These are phyloP conservation scores for Cymodocea nodosa DNA, from an alignment of 116 monocot species.

Conservation along the genomic window DNA sequence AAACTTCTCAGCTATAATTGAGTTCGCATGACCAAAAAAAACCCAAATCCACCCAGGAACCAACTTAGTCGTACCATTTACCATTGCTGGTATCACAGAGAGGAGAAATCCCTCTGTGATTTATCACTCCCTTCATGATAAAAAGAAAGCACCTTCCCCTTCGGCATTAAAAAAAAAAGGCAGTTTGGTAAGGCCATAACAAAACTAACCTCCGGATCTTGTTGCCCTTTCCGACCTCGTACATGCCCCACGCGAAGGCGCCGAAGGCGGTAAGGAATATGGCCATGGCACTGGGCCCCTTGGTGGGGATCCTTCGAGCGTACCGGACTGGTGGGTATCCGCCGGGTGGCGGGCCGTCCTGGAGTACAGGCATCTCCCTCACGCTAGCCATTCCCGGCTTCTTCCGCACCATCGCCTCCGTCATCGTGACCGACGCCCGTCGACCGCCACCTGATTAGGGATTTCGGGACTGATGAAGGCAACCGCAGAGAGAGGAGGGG, in stretches of 20 bases:
- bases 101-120: too few relatives aligned
- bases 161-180: too few relatives aligned
- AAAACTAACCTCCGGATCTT: constrained; percentile 32
- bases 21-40: too few relatives aligned
- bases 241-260: constrained; percentile 44
- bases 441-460: not conserved
- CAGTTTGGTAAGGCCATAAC: not conserved
- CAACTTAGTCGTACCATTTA: too few relatives aligned
- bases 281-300: constrained; percentile 39
- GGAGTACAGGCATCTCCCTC: constrained; percentile 34
- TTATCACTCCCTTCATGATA: too few relatives aligned
- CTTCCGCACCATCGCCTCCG: constrained; percentile 36
- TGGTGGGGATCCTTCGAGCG: constrained; percentile 39
- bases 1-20: too few relatives aligned
- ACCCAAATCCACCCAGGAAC: too few relatives aligned
- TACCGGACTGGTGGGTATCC: constrained; percentile 37
- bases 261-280: constrained; percentile 38
- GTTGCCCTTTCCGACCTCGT: constrained; percentile 51
- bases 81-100: too few relatives aligned
- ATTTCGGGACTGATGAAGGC: not conserved
- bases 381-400: constrained; percentile 51
- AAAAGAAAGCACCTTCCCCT: too few relatives aligned
- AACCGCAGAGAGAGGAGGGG: too few relatives aligned
- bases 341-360: constrained; percentile 44
- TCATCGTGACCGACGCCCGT: constrained; percentile 15